These are phyloP conservation scores for Ambrosiella cleistominuta DNA, from an alignment of 2,329 filamentous ascomycete genomes.

Conservation along the genomic window DNA sequence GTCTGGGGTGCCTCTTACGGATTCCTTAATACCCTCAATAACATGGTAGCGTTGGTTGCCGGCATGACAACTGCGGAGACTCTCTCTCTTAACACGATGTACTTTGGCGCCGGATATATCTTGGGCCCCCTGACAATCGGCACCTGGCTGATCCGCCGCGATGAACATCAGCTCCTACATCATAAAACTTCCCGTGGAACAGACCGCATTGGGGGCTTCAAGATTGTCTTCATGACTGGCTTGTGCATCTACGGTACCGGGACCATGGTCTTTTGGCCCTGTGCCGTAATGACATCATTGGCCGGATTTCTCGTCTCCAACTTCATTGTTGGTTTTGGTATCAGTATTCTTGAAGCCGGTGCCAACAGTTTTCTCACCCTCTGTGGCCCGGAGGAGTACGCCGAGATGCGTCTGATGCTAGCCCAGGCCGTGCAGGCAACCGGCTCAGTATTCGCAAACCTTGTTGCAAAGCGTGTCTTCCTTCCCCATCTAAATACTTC, in stretches of 20 bases:
- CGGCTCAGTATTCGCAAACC: conserved; percentile 52
- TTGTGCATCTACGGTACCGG: conserved; percentile 57
- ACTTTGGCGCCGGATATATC: conserved; percentile 54
- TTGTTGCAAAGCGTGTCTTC: conserved; percentile 58
- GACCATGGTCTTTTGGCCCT: conserved; percentile 77
- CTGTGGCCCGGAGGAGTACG: conserved; percentile 55
- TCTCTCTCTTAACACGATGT: conserved; percentile 49
- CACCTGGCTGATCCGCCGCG: conserved; percentile 50
- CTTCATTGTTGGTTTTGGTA: conserved; percentile 60
- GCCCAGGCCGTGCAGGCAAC: conserved; percentile 64
- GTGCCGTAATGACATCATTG: conserved; percentile 55
- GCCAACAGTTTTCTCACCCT: conserved; percentile 59
- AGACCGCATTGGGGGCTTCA: conserved; percentile 47
- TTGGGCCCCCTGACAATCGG: conserved; percentile 53
- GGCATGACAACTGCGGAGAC: conserved; percentile 43
- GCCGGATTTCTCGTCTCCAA: conserved; percentile 58
- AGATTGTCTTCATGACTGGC: conserved; percentile 62
- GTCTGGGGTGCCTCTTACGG: conserved; percentile 87
- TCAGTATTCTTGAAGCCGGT: conserved; percentile 62
- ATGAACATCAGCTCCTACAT: conserved; percentile 36
- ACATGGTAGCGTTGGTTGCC: conserved; percentile 45
- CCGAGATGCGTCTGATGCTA: conserved; percentile 56
- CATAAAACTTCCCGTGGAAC: conserved; percentile 21
- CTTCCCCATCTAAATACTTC: conserved; percentile 36
- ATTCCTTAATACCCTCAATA: conserved; percentile 65